A percentile compares a stretch with the other conserved stretches of the same genome.
Conservation (phyloP, 345 rosid genomes). For the Citrus hindsii region DNA sequence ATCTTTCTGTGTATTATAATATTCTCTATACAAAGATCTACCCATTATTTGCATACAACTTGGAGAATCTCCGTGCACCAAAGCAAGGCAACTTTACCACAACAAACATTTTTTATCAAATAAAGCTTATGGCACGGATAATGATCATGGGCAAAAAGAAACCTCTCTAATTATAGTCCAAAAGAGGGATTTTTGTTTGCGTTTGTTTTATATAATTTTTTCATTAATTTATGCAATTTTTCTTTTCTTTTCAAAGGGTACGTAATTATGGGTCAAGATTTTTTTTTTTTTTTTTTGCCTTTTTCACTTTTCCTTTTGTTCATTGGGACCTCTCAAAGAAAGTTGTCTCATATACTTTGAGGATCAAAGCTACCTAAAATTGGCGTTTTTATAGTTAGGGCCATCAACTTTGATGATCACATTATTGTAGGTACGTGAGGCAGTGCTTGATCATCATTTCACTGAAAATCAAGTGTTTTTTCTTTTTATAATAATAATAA, state of each 20-base stretch:
- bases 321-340: slow-evolving; percentile 49
- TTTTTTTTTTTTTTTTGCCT: slow-evolving; percentile 19
- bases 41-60: slow-evolving; percentile 33
- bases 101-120: slow-evolving; percentile 21
- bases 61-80: slow-evolving; percentile 42
- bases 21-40: slow-evolving; percentile 25
- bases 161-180: slow-evolving; percentile 32
- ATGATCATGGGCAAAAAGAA: slow-evolving; percentile 20
- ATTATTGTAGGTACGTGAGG: slow-evolving; percentile 12
- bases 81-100: slow-evolving; percentile 36
- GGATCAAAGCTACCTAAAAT: slow-evolving; percentile 29
- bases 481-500: not conserved
- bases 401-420: slow-evolving; percentile 7
- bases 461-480: slow-evolving; percentile 21
- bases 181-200: slow-evolving; percentile 39
- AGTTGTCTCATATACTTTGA: slow-evolving; percentile 50
- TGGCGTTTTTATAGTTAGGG: slow-evolving; percentile 11
- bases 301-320: slow-evolving; percentile 35
- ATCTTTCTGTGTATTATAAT: not conserved
- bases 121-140: slow-evolving; percentile 24
- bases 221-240: not conserved
- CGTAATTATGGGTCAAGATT: slow-evolving; percentile 38
- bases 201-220: not conserved
- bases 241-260: slow-evolving; percentile 29
- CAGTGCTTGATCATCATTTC: slow-evolving; percentile 20